A percentile compares a stretch with the other conserved stretches of the same genome.
Conservation (phyloP, 2,329 filamentous ascomycete species). For the Penicillium thymicola region DNA sequence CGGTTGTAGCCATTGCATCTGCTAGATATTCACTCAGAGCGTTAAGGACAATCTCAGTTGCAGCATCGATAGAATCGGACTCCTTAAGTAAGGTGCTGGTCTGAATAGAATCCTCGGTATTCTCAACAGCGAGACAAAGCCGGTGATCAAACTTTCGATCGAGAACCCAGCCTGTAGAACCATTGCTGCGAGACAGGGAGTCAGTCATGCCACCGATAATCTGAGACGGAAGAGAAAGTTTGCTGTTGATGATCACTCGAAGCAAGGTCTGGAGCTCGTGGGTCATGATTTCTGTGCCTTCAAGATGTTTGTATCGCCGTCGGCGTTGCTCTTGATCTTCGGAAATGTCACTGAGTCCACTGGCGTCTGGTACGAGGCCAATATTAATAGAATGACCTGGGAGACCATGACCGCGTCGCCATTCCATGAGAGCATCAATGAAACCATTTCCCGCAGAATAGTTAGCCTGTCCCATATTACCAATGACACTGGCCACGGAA, state of each 20-base stretch:
- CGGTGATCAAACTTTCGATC: constrained; percentile 25
- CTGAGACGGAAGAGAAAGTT: constrained; percentile 14
- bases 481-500: constrained; percentile 55
- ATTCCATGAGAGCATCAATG: constrained; percentile 21
- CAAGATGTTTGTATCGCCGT: constrained; percentile 19
- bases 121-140: constrained; percentile 6
- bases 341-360: constrained; percentile 18
- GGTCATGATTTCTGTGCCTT: constrained; percentile 21
- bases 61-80: constrained; percentile 8
- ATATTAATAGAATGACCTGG: constrained; percentile 19
- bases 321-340: constrained; percentile 18
- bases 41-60: constrained; percentile 12
- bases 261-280: constrained; percentile 19
- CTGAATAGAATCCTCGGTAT: constrained; percentile 2
- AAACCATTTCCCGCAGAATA: constrained; percentile 54
- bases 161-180: constrained; percentile 13
- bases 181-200: constrained; percentile 13
- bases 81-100: constrained; percentile 11
- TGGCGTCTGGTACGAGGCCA: constrained; percentile 23
- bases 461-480: constrained; percentile 57
- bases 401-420: constrained; percentile 13
- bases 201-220: constrained; percentile 23
- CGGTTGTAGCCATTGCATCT: constrained; percentile 19
- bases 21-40: constrained; percentile 20
- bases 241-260: constrained; percentile 17